Conservation (phyloP, 108 stramenopile genomes). For the Stephanodiscus minutulus region DNA sequence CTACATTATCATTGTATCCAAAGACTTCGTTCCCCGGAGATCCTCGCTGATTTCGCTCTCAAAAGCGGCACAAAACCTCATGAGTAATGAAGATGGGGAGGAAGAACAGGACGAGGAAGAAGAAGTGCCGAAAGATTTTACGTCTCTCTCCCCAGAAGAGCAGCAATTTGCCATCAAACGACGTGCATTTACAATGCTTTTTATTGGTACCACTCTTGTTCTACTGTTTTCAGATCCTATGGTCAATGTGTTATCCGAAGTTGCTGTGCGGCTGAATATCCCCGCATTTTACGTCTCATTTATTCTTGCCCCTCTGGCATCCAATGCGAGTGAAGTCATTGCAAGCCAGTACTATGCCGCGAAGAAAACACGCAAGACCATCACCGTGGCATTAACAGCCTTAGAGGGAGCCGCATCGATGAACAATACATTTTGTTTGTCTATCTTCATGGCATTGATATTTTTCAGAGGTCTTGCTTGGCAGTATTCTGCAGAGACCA, state of each 20-base stretch:
- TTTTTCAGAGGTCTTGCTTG: slow-evolving; percentile 91
- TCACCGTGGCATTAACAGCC: slow-evolving; percentile 88
- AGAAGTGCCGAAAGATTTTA: slow-evolving; percentile 75
- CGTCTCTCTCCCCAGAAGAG: slow-evolving; percentile 74
- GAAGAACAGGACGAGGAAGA: slow-evolving; percentile 77
- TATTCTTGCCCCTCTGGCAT: slow-evolving; percentile 94
- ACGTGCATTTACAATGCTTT: slow-evolving; percentile 84
- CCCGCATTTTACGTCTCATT: slow-evolving; percentile 96
- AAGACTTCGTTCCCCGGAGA: not conserved
- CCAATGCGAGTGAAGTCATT: slow-evolving; percentile 95
- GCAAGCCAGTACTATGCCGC: slow-evolving; percentile 90
- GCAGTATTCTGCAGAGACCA: slow-evolving; percentile 96
- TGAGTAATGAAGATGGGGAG: slow-evolving; percentile 17
- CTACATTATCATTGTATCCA: slow-evolving; percentile 61
- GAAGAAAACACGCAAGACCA: slow-evolving; percentile 94
- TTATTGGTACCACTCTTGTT: slow-evolving; percentile 86
- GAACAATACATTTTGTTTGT: slow-evolving; percentile 98
- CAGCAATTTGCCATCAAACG: slow-evolving; percentile 87
- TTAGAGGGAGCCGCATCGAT: slow-evolving; percentile 96
- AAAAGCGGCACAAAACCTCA: slow-evolving; percentile 5
- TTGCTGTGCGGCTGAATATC: slow-evolving; percentile 74
- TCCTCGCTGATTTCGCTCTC: not conserved
- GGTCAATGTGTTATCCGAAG: slow-evolving; percentile 94
- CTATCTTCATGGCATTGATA: slow-evolving; percentile 94
- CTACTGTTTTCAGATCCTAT: slow-evolving; percentile 95